Evolutionary conservation across 805 yeast genomes (phyloP), one percentile per base, ranked within the genome.

Genomic region (Cyberlindnera meyerae): DNA sequence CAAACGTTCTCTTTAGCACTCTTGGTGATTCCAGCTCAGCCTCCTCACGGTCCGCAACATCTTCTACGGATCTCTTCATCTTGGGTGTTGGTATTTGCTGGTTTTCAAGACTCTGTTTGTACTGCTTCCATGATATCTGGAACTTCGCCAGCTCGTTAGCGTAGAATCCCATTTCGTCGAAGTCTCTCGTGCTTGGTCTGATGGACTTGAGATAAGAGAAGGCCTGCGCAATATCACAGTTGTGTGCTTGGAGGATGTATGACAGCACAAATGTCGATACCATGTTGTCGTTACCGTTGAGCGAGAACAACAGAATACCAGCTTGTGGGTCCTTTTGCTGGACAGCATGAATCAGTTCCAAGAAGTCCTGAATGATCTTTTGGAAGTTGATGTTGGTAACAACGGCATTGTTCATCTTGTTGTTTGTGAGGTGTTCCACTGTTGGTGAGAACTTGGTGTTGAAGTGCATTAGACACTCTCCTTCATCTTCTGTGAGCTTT

Each of bases 231-330:
- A 51, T 34, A 32, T 47, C 52, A 40, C 55, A 48, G 36, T 51
- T 46, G 41, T 50, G 48, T 1, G 44, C 14, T 13, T 54, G 54
- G 25, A 47, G 46, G 22, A 54, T 43, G 24, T 40, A 49, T 5
- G 55, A 39, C 24, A 53, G 24, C 0, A 49, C 51, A 31, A 54
- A 53, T 7, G 51, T 41, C 4, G 48, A 29, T 2, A 53, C 18
- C 31, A 53, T 18, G 35, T 54, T 54, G 26, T 54, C 59, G 33
- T 54, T 54, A 25, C 59, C 59, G 33, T 54, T 54, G 18, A 54
- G 27, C 1, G 58, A 53, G 27, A 54, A 54, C 18, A 54, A 17
- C 13, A 54, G 24, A 11, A 54, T 42, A 11, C 58, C 58, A 12
- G 50, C 51, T 5, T 47, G 40, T 27, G 57, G 54, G 27, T 52